Percentiles rank a stretch among this genome's conserved stretches.
phyloP scores from a whole-genome alignment of 75 land plant species.

The Picea sitchensis region DNA sequence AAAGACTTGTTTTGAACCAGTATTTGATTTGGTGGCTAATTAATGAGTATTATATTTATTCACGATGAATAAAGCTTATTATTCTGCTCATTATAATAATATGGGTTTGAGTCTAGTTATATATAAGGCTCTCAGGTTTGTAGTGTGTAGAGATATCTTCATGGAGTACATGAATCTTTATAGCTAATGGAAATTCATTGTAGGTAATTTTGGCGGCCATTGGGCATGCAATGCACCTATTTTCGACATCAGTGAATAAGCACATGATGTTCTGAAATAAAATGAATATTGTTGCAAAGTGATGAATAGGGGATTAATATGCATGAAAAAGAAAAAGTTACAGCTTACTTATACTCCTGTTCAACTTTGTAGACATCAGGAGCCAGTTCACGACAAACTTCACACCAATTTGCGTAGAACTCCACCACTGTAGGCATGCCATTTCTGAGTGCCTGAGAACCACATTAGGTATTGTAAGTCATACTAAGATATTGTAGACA shows the following conservation, averaged over 20 bases:
- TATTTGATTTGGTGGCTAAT: not conserved
- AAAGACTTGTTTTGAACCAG: not conserved
- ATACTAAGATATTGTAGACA: not conserved
- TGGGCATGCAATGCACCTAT: not conserved
- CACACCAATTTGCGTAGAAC: constrained; percentile 99
- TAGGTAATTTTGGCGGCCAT: not conserved
- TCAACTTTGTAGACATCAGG: constrained; percentile 89
- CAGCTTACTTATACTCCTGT: constrained; percentile 77
- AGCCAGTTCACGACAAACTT: constrained; percentile 94
- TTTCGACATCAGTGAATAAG: not conserved
- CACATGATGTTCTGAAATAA: not conserved
- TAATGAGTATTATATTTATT: not conserved
- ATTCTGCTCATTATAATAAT: too few relatives aligned
- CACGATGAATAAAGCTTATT: too few relatives aligned
- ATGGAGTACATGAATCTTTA: not conserved
- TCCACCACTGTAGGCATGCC: constrained; percentile 95
- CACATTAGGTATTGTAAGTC: constrained; percentile 6
- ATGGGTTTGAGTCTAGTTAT: too few relatives aligned
- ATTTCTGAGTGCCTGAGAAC: constrained; percentile 76
- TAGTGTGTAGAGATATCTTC: not conserved
- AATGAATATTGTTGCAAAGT: not conserved
- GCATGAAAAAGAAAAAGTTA: constrained; percentile 4
- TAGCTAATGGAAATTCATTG: not conserved
- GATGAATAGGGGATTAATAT: not conserved
- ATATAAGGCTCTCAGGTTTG: not conserved